Base-by-base conservation (phyloP, 83 land plant genomes). In the Larix sibirica region DNA sequence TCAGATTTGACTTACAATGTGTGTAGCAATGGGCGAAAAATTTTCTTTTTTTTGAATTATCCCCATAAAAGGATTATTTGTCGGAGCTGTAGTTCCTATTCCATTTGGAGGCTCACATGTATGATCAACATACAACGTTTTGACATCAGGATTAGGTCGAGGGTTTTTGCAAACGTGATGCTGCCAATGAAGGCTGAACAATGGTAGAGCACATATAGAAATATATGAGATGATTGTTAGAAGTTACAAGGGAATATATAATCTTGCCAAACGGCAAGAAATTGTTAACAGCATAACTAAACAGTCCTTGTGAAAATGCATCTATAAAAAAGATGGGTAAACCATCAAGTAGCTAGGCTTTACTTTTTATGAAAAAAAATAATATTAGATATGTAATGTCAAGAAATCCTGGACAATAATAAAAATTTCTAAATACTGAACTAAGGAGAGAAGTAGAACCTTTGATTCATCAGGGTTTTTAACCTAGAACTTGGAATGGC, bases 101-200 rank as follows among this genome's bases (percentile, higher is more conserved):
- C 94, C 99, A 91, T 90, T 92, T 0, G 86, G 80, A 60, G 91
- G 86, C n/a, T 82, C 84, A 83, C 99, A 96, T 4, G 92, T 79
- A 83, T 96, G 99, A 76, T 96, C 97, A 56, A 84, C 80, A 68
- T 95, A 95, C 18, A 96, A 92, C 6, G 97, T 96, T 85, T 94
- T 96, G 8, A 95, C 91, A 63, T 93, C 97, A 21, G 96, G 97
- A 77, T 95, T 95, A 10, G 96, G 89, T 10, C 95, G 86, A 13
- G 94, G 96, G 83, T 90, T 90, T 84, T 96, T 93, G 88, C 99
- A 96, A 69, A 91, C 93, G 83, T 93, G 96, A 81, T 96, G 97
- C 88, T 96, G 99, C 98, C 98, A 94, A 84, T 96, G 94, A 60
- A 94, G 79, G 84, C 98, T 96, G 84, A 56, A 62, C 54, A 38